Evolutionary conservation across 2,329 filamentous ascomycete genomes (phyloP), one percentile per base, ranked within the genome.

Genomic region (Fusarium fujikuroi): DNA sequence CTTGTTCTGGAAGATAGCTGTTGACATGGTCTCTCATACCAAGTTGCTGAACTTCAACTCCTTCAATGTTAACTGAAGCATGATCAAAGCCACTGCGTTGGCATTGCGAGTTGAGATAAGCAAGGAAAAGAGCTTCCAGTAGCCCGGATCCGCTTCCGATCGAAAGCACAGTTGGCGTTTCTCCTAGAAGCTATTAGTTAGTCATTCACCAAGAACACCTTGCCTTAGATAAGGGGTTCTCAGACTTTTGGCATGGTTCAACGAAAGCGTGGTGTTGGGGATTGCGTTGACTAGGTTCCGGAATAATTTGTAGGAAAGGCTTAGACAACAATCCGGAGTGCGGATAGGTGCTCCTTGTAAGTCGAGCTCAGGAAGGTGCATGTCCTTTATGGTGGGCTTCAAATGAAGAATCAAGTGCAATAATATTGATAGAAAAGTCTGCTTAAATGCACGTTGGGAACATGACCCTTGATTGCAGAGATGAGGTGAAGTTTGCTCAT

Each of bases 71-170:
- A n/a, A 71, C 63, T 15, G 54, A 21, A 23, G 42, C n/a, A 32
- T 54, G 39, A 18, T 60, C 25, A 32, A 52, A n/a, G 14, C 19
- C 57, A 46, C 44, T 30, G 40, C 47, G 53, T 12, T 49, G 43
- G 32, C 36, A 14, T 9, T 40, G 54, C 9, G 64, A 60, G 30
- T 74, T 53, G 15, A 66, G 21, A 21, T 72, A 60, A 15, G 49
- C 34, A 2, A 78, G 61, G 5, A 80, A 57, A 5, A 80, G 64
- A 7, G 76, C 72, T 42, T 81, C 79, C 3, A 81, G 69, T 11
- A 81, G 61, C 7, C 79, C 79, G 3, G 77, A 76, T 30, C 79
- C 79, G 40, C 79, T 81, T 34, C 79, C 79, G 11, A 81, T 71
- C 14, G 79, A 81, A 28, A 81, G 74, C 0, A 79, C 62, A 8